A percentile compares a stretch with the other conserved stretches of the same genome.
Conservation (phyloP, 139 green algal species). For the Dunaliella sp. region DNA sequence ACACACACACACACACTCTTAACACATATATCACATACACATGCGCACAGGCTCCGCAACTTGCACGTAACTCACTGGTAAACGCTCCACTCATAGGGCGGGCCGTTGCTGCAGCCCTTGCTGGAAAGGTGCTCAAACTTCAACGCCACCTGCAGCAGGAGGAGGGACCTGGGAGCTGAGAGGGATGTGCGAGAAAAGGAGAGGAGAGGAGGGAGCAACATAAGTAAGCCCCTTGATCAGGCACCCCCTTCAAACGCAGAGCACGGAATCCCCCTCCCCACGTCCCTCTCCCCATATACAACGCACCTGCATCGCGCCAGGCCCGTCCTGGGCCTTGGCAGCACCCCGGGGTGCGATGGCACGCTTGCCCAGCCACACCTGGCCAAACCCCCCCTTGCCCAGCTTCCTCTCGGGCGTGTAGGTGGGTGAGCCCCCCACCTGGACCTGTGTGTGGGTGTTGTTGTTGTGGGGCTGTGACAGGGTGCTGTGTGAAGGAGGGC, state of each 20-base stretch:
- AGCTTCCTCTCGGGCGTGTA: conserved; percentile 90
- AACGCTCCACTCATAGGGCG: conserved; percentile 98
- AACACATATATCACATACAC: too few relatives aligned
- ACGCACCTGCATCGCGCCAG: conserved; percentile 14
- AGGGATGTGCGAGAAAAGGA: too few relatives aligned
- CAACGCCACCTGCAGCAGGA: conserved; percentile 76
- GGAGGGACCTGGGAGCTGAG: too few relatives aligned
- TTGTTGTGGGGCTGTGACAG: too few relatives aligned
- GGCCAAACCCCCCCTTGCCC: conserved; percentile 91
- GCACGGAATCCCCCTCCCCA: too few relatives aligned
- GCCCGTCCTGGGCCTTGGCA: conserved; percentile 19
- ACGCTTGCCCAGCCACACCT: conserved; percentile 15
- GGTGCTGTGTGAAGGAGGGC: neutral
- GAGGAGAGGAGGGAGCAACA: too few relatives aligned
- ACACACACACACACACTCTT: too few relatives aligned
- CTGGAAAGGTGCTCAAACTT: conserved; percentile 98
- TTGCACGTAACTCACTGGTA: conserved; percentile 93
- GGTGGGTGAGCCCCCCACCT: conserved; percentile 78
- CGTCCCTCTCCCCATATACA: too few relatives aligned
- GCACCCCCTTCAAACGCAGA: too few relatives aligned
- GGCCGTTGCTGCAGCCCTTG: conserved; percentile 97
- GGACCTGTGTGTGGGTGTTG: conserved; percentile 68
- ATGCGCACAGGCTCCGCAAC: too few relatives aligned
- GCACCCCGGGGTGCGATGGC: neutral
- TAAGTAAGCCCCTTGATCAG: too few relatives aligned